Evolutionary conservation across 352 stramenopile genomes (phyloP).

Genomic region (Thalassiosira livingstoniorum): DNA sequence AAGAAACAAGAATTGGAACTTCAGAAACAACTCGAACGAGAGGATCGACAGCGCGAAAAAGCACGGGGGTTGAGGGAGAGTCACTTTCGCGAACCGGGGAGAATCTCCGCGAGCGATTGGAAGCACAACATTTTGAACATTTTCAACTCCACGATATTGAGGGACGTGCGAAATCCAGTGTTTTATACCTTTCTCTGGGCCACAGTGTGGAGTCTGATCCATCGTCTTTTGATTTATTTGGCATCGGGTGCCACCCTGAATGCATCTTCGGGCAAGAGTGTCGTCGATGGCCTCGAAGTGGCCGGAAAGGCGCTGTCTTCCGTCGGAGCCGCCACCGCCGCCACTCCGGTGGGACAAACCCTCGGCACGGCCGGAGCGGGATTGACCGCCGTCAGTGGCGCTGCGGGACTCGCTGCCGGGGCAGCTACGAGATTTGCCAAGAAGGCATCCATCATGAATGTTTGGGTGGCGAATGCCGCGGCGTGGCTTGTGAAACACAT

Average conservation of each 20-base stretch:
- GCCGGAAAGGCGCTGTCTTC: too few relatives aligned
- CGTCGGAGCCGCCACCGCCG: too few relatives aligned
- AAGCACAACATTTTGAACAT: slow-evolving; percentile 79
- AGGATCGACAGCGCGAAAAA: slow-evolving; percentile 30
- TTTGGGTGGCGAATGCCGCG: too few relatives aligned
- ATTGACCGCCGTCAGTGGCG: not conserved
- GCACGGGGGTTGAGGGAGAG: slow-evolving; percentile 20
- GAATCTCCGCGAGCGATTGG: slow-evolving; percentile 74
- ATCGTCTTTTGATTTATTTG: slow-evolving; percentile 53
- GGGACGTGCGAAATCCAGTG: slow-evolving; percentile 65
- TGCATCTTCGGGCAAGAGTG: too few relatives aligned
- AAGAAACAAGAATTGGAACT: slow-evolving; percentile 8
- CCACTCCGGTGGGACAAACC: not conserved
- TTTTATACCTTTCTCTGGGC: slow-evolving; percentile 69
- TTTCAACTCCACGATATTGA: slow-evolving; percentile 69
- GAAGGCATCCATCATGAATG: too few relatives aligned
- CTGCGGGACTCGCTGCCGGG: not conserved
- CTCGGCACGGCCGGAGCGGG: too few relatives aligned
- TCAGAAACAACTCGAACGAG: slow-evolving; percentile 24
- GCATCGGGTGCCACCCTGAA: not conserved
- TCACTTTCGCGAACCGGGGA: slow-evolving; percentile 38
- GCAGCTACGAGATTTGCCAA: not conserved
- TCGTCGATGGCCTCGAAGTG: not conserved
- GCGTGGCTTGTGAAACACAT: slow-evolving; percentile 56
- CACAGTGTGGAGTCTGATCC: slow-evolving; percentile 71